Evolutionary conservation across 805 yeast species (phyloP), one percentile per base, ranked within the genome.

Genomic region (Saccharomycopsis lassenensis): DNA sequence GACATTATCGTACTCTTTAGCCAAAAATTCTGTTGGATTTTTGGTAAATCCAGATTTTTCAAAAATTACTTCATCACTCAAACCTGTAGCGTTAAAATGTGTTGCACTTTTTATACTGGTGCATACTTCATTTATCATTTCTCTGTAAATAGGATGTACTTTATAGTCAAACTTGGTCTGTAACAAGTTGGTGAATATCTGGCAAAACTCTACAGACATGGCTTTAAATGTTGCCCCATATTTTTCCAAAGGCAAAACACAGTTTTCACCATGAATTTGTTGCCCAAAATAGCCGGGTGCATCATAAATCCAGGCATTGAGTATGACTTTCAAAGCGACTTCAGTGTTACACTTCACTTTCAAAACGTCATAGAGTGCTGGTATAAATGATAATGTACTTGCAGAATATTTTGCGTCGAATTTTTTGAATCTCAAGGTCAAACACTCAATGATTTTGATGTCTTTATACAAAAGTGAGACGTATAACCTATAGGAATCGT

Each of bases 21-120:
- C 51, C 3, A 71, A 63, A 41, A 61, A 64, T 19, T 56, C 51
- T 20, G 49, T 50, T 1, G 74, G 72, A 43, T 64, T 55, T 8
- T 58, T 57, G 10, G 71, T 60, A 39, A 68, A 61, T 1, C 73
- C 74, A n/a, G 69, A 67, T 43, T 59, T 63, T 5, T 56, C 49
- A 35, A 59, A 67, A 35, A 43, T 34, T 25, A 40, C 36, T 15
- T 16, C 22, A 5, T 28, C 35, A 15, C 44, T 36, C 22, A 39
- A 22, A 7, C 28, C 30, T 7, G 19, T 17, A 16, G 21, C 27
- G 11, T 31, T 29, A 15, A 29, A 30, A 25, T 21, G 19, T 5
- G 36, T 24, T 12, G 24, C 30, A 7, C 24, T 30, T 6, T 34
- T 38, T 17, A 30, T 24, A 5, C 38, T 31, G 7, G 20, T 21